Conservation (phyloP, 331 rosid genomes). For the Quercus tomentella region DNA sequence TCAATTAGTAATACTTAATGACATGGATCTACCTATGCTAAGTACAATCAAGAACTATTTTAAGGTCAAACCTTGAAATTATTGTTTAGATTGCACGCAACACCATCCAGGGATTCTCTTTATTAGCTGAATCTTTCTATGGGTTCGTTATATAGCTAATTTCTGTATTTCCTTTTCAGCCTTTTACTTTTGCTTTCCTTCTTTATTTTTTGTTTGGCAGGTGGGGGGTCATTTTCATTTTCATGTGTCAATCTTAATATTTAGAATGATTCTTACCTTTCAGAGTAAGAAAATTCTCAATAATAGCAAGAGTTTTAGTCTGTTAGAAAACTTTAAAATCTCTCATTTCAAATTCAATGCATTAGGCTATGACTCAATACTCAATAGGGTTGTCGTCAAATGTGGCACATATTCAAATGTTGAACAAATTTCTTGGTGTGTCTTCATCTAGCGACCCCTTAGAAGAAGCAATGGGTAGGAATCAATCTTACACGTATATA, state of each 20-base stretch:
- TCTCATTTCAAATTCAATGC: not conserved
- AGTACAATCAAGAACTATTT: not conserved
- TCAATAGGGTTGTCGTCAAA: not conserved
- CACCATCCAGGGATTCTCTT: too few relatives aligned
- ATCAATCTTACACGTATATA: not conserved
- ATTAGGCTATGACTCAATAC: not conserved
- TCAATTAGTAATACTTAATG: too few relatives aligned
- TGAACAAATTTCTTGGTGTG: not conserved
- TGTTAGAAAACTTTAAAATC: not conserved
- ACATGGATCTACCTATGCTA: not conserved
- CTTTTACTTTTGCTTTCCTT: not conserved
- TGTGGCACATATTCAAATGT: not conserved
- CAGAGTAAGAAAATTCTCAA: not conserved
- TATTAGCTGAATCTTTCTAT: not conserved
- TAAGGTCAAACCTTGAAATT: not conserved
- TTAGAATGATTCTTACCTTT: not conserved
- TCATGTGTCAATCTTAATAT: too few relatives aligned
- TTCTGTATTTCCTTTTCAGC: too few relatives aligned
- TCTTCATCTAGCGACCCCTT: not conserved
- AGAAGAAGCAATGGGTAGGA: not conserved
- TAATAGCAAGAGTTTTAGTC: not conserved
- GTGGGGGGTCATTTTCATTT: not conserved
- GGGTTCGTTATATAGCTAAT: not conserved
- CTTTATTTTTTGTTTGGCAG: not conserved
- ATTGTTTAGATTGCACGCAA: too few relatives aligned